phyloP scores from a whole-genome alignment of 257 asterid species.

The Nicotiana paniculata region DNA sequence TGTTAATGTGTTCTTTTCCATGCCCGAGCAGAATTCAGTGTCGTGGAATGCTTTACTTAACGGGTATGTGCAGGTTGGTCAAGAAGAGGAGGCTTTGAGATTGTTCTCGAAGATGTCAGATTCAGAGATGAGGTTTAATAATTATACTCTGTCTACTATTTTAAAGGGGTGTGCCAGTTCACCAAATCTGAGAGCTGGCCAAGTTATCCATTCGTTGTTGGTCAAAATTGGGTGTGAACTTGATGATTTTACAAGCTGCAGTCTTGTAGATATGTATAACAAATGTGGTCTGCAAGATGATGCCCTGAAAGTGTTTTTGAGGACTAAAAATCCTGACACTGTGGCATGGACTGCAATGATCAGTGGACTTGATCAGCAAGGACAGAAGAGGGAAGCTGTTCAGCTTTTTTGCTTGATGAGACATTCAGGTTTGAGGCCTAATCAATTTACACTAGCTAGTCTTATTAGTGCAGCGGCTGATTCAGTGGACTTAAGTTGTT shows the following conservation, averaged over 20 bases:
- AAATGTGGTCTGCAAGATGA: constrained; percentile 55
- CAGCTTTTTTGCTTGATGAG: constrained; percentile 56
- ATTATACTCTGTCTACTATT: constrained; percentile 63
- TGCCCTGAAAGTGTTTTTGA: constrained; percentile 53
- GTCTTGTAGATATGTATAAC: constrained; percentile 75
- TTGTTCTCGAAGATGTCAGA: constrained; percentile 49
- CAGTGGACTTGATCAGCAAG: constrained; percentile 65
- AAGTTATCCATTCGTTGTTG: constrained; percentile 56
- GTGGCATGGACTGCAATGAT: constrained; percentile 81
- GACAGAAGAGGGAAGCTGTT: constrained; percentile 59
- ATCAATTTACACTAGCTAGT: constrained; percentile 68
- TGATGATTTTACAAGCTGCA: constrained; percentile 64
- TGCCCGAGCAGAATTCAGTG: constrained; percentile 67
- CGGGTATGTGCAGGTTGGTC: constrained; percentile 68
- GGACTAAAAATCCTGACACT: constrained; percentile 53
- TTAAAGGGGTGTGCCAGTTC: constrained; percentile 62
- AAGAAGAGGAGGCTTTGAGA: constrained; percentile 54
- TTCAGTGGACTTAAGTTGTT: constrained; percentile 42
- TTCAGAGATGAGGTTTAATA: constrained; percentile 49
- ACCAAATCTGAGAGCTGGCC: constrained; percentile 42
- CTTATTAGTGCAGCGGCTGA: constrained; percentile 57
- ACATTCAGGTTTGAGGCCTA: constrained; percentile 53
- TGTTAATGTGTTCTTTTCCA: constrained; percentile 40
- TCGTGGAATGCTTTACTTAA: constrained; percentile 75
- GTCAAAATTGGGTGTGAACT: constrained; percentile 50